phyloP scores from a whole-genome alignment of 352 stramenopile species.

The Pythium rhizo-oryzae region DNA sequence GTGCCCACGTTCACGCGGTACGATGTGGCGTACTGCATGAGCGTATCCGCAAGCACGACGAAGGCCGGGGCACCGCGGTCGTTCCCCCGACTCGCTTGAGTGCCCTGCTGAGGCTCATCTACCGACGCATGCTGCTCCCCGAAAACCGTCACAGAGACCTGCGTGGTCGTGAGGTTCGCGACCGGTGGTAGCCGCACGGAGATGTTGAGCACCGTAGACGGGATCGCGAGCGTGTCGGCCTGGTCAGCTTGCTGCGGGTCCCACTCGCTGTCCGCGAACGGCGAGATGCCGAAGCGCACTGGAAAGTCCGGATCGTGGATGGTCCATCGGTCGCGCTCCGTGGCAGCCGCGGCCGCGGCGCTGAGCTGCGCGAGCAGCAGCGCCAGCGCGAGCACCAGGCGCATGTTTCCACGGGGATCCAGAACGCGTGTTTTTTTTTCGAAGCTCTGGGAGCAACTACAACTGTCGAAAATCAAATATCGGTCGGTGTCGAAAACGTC shows the following conservation, averaged over 20 bases:
- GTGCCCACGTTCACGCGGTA: constrained; percentile 40
- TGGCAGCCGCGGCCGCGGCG: no score
- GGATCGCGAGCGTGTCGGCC: constrained; percentile 27
- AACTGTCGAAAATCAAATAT: constrained; percentile 5
- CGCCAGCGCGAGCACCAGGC: neutral
- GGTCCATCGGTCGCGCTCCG: constrained; percentile 21
- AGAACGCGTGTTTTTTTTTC: no score
- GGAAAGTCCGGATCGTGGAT: constrained; percentile 39
- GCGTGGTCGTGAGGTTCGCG: constrained; percentile 26
- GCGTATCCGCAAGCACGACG: constrained; percentile 34
- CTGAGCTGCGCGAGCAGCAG: neutral
- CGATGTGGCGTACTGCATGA: constrained; percentile 29
- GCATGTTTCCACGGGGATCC: no score
- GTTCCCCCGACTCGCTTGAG: no score
- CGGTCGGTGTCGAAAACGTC: constrained; percentile 3
- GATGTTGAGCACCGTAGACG: constrained; percentile 40
- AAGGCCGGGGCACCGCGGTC: no score
- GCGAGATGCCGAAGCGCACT: constrained; percentile 31
- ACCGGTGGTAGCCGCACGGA: constrained; percentile 26
- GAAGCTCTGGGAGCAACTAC: constrained; percentile 5
- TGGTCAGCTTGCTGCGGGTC: neutral
- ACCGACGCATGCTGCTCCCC: neutral
- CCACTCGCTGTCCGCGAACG: constrained; percentile 43
- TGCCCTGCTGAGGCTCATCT: neutral
- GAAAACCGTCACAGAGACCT: constrained; percentile 39